Evolutionary conservation across 2,329 filamentous ascomycete genomes (phyloP).

Genomic region (Daldinia sp.): DNA sequence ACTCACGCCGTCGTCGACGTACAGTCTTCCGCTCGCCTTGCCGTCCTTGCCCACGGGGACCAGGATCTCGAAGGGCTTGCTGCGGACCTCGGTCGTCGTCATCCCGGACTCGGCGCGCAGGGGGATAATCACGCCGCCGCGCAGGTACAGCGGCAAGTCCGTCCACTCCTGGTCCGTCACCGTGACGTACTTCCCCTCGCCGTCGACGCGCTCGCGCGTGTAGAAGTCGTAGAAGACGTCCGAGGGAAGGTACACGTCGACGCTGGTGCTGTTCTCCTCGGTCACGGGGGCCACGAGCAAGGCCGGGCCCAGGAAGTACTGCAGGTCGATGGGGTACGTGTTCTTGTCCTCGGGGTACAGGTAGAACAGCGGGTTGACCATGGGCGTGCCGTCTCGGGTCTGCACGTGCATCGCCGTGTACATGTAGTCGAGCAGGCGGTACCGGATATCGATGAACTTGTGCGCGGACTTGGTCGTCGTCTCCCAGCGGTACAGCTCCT

Average conservation of each 20-base stretch:
- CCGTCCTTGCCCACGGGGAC: slow-evolving; percentile 74
- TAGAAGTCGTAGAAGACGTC: slow-evolving; percentile 65
- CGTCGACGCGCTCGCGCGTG: slow-evolving; percentile 60
- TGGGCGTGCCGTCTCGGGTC: slow-evolving; percentile 70
- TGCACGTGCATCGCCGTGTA: slow-evolving; percentile 77
- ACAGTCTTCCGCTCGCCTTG: slow-evolving; percentile 74
- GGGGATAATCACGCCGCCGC: slow-evolving; percentile 74
- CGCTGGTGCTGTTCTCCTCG: slow-evolving; percentile 58
- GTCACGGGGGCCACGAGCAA: slow-evolving; percentile 62
- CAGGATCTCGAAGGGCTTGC: slow-evolving; percentile 76
- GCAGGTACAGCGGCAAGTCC: slow-evolving; percentile 75
- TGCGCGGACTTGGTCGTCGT: slow-evolving; percentile 70
- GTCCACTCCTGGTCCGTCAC: slow-evolving; percentile 57
- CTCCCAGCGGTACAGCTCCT: slow-evolving; percentile 80
- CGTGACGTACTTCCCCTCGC: slow-evolving; percentile 55
- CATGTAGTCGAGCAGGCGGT: slow-evolving; percentile 78
- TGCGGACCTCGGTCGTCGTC: slow-evolving; percentile 73
- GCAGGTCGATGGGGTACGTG: slow-evolving; percentile 57
- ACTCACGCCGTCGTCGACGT: slow-evolving; percentile 81
- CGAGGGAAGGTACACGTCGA: slow-evolving; percentile 61
- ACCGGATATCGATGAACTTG: slow-evolving; percentile 76
- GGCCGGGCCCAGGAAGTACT: slow-evolving; percentile 61
- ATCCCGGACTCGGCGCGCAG: slow-evolving; percentile 67
- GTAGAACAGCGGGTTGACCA: slow-evolving; percentile 77
- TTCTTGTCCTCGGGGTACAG: slow-evolving; percentile 67